Percentiles rank a stretch among this genome's conserved stretches.
phyloP scores from a whole-genome alignment of 1,284 basidiomycete species.

The Cryptococcus jaspeensis region DNA sequence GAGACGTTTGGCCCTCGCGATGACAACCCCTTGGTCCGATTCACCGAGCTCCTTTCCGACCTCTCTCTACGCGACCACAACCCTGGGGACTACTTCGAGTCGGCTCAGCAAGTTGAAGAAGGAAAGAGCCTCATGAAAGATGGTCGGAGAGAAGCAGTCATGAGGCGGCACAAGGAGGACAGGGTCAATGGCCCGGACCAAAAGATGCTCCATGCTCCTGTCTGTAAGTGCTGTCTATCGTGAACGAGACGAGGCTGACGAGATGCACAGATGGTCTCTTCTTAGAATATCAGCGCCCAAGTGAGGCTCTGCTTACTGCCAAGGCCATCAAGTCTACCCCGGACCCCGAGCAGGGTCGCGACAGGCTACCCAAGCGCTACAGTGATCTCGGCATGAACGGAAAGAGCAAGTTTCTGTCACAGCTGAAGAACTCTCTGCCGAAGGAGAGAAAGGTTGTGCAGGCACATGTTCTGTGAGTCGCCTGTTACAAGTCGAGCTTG shows the following conservation, averaged over 20 bases:
- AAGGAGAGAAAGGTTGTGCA: background rate
- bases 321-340: constrained; percentile 6
- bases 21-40: background rate
- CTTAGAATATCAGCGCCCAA: background rate
- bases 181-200: constrained; percentile 1
- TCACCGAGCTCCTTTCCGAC: background rate
- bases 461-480: background rate
- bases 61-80: background rate
- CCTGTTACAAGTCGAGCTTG: background rate
- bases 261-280: background rate
- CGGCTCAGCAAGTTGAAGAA: background rate
- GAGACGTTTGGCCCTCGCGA: constrained; percentile 3
- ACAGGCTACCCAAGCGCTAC: background rate
- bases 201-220: background rate
- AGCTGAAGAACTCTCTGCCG: background rate
- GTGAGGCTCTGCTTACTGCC: constrained; percentile 3
- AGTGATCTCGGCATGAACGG: background rate
- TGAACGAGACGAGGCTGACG: background rate
- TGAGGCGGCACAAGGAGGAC: background rate
- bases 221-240: background rate
- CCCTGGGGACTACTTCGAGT: background rate
- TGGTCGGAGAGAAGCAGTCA: background rate
- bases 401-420: background rate
- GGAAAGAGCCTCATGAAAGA: constrained; percentile 1
- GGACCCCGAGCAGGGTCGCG: background rate